phyloP scores from a whole-genome alignment of 2,329 filamentous ascomycete genomes.

The Penicillium sumatraense region DNA sequence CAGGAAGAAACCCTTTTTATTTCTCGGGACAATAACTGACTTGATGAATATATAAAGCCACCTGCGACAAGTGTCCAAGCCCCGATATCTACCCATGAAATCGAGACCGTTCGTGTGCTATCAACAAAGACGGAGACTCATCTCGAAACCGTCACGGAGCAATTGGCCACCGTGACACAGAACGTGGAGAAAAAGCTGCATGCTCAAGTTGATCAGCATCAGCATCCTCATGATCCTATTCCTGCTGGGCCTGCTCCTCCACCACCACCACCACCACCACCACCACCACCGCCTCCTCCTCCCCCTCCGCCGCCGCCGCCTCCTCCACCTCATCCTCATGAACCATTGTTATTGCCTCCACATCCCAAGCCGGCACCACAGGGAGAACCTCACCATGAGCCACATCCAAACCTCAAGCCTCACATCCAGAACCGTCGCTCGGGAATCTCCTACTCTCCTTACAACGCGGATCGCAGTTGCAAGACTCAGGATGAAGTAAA shows the following conservation, averaged over 20 bases:
- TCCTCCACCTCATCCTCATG: slow-evolving; percentile 4
- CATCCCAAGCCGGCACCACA: slow-evolving; percentile 2
- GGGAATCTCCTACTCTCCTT: slow-evolving; percentile 64
- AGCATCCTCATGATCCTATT: slow-evolving; percentile 31
- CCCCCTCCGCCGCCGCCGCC: not conserved
- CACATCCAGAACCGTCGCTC: slow-evolving; percentile 25
- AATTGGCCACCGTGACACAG: slow-evolving; percentile 19
- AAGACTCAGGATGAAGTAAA: slow-evolving; percentile 68
- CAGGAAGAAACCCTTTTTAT: not conserved
- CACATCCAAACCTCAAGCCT: slow-evolving; percentile 5
- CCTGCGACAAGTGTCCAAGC: not conserved
- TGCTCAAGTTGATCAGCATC: slow-evolving; percentile 36
- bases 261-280: slow-evolving; percentile 50
- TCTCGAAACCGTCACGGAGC: not conserved
- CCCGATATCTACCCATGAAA: not conserved
- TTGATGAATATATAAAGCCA: slow-evolving; percentile 1
- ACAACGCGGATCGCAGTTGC: slow-evolving; percentile 63
- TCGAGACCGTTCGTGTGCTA: not conserved
- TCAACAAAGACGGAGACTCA: slow-evolving; percentile 4
- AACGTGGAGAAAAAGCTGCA: slow-evolving; percentile 33
- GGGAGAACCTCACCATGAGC: slow-evolving; percentile 5
- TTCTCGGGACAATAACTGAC: not conserved
- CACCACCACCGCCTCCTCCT: slow-evolving; percentile 35
- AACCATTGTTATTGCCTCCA: not conserved
- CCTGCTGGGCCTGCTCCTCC: slow-evolving; percentile 44